Evolutionary conservation across 495 filamentous ascomycete genomes (phyloP), one percentile per base, ranked within the genome.

Genomic region (Neurospora africana): DNA sequence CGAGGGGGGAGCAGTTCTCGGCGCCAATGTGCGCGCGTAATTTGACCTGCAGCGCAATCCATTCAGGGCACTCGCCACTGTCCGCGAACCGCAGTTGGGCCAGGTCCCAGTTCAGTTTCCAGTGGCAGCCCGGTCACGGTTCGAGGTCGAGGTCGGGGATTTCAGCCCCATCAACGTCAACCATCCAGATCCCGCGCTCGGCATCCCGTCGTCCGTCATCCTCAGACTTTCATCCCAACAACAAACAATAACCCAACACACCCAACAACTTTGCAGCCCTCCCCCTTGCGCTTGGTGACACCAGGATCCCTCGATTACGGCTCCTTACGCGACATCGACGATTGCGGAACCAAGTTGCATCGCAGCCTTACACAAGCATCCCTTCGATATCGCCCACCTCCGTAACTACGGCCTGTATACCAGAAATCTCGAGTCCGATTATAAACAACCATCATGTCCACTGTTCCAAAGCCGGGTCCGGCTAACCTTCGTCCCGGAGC

Each of bases 401-500:
- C 47, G 5, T 5, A 6, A 5, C 5, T 30, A 11, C 11, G 2
- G 47, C 21, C 47, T 5, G 23, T 27, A 5, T 33, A 65, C 27
- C 53, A 30, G 3, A 2, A 30, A 61, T 5, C 23, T 61, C 53
- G 11, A 61, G 23, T 61, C 23, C 23, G 23, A 61, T 30, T 1
- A 65, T 1, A 65, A 2, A 30, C 58, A 36, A 30, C 23, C 37
- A 76, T 39, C 44, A 82, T 82, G 81, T 69, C 77, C 44, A 79
- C 41, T 53, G 73, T 80, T 75, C 94, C 95, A 35, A 92, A 93
- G 80, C 94, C 95, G 58, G 95, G 95, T 40, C 93, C 95, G 61
- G 93, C 94, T 68, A 94, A 92, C 78, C 84, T 97, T 39, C 89
- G 89, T 58, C 87, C 90, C 37, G 90, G 91, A 78, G 92, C 93